Evolutionary conservation across 1,284 basidiomycete genomes (phyloP).

Genomic region (Moesziomyces sp.): DNA sequence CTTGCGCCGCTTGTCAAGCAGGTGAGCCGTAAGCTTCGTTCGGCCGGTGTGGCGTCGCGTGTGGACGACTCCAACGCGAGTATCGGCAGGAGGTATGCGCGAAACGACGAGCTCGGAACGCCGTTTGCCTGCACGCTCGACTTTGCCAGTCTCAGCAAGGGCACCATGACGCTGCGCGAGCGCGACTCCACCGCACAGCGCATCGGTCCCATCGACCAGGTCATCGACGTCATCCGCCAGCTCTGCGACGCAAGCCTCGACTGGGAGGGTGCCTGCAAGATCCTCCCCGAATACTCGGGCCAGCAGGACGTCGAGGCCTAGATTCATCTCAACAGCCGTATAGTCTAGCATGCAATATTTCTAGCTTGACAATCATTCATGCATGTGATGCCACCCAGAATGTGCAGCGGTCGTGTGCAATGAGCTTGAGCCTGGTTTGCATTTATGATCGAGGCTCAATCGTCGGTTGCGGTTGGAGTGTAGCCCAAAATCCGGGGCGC

Average conservation of each 20-base stretch:
- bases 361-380: no score
- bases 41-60: slow-evolving; percentile 86
- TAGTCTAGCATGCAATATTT: no score
- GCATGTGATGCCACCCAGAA: no score
- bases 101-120: slow-evolving; percentile 98
- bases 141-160: slow-evolving; percentile 83
- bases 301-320: slow-evolving; percentile 73
- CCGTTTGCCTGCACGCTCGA: slow-evolving; percentile 96
- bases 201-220: slow-evolving; percentile 91
- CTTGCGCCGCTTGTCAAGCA: slow-evolving; percentile 86
- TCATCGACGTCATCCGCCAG: slow-evolving; percentile 77
- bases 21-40: slow-evolving; percentile 86
- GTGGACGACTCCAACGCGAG: slow-evolving; percentile 95
- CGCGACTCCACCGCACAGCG: slow-evolving; percentile 93
- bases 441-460: no score
- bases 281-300: slow-evolving; percentile 84
- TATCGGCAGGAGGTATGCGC: slow-evolving; percentile 95
- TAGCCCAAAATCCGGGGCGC: no score
- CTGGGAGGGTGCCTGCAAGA: slow-evolving; percentile 81
- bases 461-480: no score
- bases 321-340: neutral
- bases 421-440: no score
- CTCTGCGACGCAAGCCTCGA: slow-evolving; percentile 69
- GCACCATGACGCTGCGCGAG: slow-evolving; percentile 72
- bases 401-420: no score